Conservation (phyloP, 2,329 filamentous ascomycete species). For the Alternaria solani region DNA sequence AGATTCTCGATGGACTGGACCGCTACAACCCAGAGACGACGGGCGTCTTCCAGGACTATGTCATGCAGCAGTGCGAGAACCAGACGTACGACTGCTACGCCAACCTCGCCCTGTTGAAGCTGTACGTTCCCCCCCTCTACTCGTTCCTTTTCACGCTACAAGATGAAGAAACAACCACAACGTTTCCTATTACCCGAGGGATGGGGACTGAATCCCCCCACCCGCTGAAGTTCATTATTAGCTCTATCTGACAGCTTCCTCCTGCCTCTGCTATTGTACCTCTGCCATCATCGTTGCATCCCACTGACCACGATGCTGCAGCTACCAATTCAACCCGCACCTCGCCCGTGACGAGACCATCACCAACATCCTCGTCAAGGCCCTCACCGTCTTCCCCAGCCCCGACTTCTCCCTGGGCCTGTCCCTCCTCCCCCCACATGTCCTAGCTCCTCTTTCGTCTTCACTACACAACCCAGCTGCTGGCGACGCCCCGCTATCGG, state of each 20-base stretch:
- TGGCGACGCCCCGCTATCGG: constrained; percentile 75
- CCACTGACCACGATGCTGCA: constrained; percentile 52
- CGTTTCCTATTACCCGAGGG: constrained; percentile 99
- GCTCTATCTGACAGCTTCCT: constrained; percentile 72
- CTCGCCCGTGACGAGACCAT: constrained; percentile 95
- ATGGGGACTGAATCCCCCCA: constrained; percentile 65
- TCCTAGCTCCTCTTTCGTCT: constrained; percentile 68
- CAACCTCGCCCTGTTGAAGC: constrained; percentile 93
- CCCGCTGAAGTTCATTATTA: constrained; percentile 76
- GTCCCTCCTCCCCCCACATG: constrained; percentile 88
- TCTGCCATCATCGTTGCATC: constrained; percentile 4
- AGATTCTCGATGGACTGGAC: constrained; percentile 95
- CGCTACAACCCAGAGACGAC: constrained; percentile 99
- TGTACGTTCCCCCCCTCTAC: constrained; percentile 68
- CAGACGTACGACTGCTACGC: constrained; percentile 95
- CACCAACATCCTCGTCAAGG: constrained; percentile 98
- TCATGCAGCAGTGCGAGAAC: constrained; percentile 92
- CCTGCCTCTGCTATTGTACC: constrained; percentile 4
- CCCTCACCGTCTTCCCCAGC: constrained; percentile 95
- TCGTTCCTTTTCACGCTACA: constrained; percentile 38
- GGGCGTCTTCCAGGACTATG: constrained; percentile 90
- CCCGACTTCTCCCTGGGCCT: constrained; percentile 94
- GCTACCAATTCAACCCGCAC: constrained; percentile 99
- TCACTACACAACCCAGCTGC: constrained; percentile 59
- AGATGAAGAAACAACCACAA: constrained; percentile 80